These are phyloP conservation scores for Arxiozyma bovina DNA, from an alignment of 1,139 yeast genomes.

Conservation along the genomic window DNA sequence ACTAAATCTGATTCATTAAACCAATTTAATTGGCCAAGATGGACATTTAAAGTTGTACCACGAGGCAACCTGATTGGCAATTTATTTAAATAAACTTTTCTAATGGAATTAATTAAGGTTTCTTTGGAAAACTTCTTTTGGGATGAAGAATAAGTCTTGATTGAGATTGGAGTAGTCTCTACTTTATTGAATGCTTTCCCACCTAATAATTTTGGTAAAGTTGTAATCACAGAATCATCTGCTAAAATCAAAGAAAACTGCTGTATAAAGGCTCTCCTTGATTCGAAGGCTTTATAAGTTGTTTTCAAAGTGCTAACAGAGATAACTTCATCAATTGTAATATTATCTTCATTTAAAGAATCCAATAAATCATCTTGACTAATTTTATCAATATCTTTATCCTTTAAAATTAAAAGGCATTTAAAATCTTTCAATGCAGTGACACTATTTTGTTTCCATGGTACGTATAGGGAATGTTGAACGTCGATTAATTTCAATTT, in stretches of 20 bases:
- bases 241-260: conserved; percentile 68
- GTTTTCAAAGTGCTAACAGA: conserved; percentile 54
- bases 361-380: conserved; percentile 47
- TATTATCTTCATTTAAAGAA: conserved; percentile 46
- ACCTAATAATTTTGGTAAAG: conserved; percentile 77
- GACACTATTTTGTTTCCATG: conserved; percentile 28
- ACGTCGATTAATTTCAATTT: conserved; percentile 58
- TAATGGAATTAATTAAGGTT: conserved; percentile 51
- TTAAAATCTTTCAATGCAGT: conserved; percentile 41
- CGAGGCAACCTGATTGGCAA: conserved; percentile 64
- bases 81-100: conserved; percentile 45
- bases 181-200: conserved; percentile 69
- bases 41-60: conserved; percentile 59
- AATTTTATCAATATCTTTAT: conserved; percentile 22
- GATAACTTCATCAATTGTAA: conserved; percentile 32
- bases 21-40: conserved; percentile 51
- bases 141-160: conserved; percentile 34
- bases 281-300: conserved; percentile 59
- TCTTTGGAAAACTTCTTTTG: conserved; percentile 42
- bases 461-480: conserved; percentile 24
- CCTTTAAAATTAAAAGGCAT: conserved; percentile 58
- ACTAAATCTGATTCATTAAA: conserved; percentile 36
- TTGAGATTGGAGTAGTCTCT: conserved; percentile 64
- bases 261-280: conserved; percentile 53
- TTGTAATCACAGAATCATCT: conserved; percentile 72